phyloP scores from a whole-genome alignment of 257 asterid genomes.

The Oldenlandia corymbosa region DNA sequence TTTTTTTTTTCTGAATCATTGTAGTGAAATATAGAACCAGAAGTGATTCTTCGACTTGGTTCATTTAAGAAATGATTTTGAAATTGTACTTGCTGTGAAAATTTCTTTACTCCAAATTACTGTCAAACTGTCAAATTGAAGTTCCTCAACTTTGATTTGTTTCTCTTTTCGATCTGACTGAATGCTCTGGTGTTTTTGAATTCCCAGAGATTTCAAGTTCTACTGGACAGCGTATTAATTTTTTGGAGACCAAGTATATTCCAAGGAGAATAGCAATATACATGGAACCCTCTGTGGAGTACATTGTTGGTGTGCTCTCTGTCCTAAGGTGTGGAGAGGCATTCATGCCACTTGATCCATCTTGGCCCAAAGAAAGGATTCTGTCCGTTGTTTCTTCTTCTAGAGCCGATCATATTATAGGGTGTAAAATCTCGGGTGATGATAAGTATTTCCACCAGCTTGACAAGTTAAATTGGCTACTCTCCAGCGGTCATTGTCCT shows the following conservation, averaged over 20 bases:
- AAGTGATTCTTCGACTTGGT: background rate
- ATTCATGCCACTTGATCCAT: conserved; percentile 83
- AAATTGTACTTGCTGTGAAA: background rate
- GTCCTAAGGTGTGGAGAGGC: conserved; percentile 88
- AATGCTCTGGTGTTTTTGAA: no score
- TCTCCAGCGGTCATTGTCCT: conserved; percentile 43
- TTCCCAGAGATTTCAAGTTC: conserved; percentile 21
- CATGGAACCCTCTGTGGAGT: conserved; percentile 87
- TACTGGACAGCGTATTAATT: conserved; percentile 19
- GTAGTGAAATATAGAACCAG: background rate
- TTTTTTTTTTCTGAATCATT: background rate
- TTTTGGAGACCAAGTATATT: conserved; percentile 20
- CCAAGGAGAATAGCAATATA: conserved; percentile 70
- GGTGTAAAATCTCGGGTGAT: conserved; percentile 35
- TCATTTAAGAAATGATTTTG: background rate
- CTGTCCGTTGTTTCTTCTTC: conserved; percentile 53
- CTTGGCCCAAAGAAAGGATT: conserved; percentile 81
- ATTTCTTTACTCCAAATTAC: background rate
- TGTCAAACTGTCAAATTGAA: no score
- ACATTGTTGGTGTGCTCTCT: conserved; percentile 72
- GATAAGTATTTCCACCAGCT: conserved; percentile 48
- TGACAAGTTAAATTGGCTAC: conserved; percentile 63
- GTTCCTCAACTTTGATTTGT: background rate
- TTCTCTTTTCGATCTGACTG: no score
- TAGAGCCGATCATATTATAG: conserved; percentile 53